These are phyloP conservation scores for Liquidambar formosana DNA, from an alignment of 164 flowering plant species.

Conservation along the genomic window DNA sequence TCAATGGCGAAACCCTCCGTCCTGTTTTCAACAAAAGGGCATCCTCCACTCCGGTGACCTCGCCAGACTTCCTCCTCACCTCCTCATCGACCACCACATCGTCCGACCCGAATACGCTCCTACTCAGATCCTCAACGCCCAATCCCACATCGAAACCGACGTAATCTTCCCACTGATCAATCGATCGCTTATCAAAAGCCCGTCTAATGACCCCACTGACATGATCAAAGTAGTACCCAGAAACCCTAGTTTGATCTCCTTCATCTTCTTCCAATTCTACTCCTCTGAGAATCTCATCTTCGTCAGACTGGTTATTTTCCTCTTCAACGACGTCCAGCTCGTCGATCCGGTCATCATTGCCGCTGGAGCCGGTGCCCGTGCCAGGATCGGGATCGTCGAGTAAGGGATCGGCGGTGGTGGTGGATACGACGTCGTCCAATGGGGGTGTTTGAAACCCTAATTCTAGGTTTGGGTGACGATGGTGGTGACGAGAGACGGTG, in stretches of 20 bases:
- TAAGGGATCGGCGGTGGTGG: slow-evolving; percentile 27
- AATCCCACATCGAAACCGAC: slow-evolving; percentile 17
- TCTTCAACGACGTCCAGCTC: slow-evolving; percentile 62
- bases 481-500: slow-evolving; percentile 26
- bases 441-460: slow-evolving; percentile 2
- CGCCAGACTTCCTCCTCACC: slow-evolving; percentile 51
- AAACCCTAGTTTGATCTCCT: slow-evolving; percentile 17
- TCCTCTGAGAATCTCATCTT: slow-evolving; percentile 35
- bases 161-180: slow-evolving; percentile 70
- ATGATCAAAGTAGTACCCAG: slow-evolving; percentile 71
- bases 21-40: slow-evolving; percentile 67
- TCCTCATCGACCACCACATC: slow-evolving; percentile 78
- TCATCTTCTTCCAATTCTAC: slow-evolving; percentile 36
- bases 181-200: slow-evolving; percentile 53
- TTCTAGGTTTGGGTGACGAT: slow-evolving; percentile 10
- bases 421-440: slow-evolving; percentile 12
- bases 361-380: slow-evolving; percentile 3
- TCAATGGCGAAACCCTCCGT: slow-evolving; percentile 48
- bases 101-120: slow-evolving; percentile 72
- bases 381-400: slow-evolving; percentile 25
- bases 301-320: slow-evolving; percentile 32
- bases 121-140: slow-evolving; percentile 27
- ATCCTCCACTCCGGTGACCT: slow-evolving; percentile 66
- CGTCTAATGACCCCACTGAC: slow-evolving; percentile 52
- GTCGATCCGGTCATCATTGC: slow-evolving; percentile 68